Evolutionary conservation across 495 filamentous ascomycete genomes (phyloP).

Genomic region (Trichocladium antarcticum): DNA sequence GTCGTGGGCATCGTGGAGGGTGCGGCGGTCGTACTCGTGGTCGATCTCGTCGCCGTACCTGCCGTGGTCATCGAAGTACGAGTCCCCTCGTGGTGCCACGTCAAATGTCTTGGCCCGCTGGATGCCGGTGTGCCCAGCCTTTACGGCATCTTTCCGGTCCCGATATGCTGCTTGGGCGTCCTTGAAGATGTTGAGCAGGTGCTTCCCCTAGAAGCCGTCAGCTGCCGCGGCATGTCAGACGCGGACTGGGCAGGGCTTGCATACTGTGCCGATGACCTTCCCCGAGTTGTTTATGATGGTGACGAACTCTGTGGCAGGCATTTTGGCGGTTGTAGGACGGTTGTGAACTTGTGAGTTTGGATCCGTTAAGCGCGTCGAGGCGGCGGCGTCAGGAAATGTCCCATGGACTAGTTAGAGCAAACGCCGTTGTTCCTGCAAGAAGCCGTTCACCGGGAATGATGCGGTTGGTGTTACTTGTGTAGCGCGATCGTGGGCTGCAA

Average conservation of each 20-base stretch:
- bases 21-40: slow-evolving; percentile 13
- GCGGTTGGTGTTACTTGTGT: no score
- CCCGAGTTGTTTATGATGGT: slow-evolving; percentile 87
- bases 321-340: slow-evolving; percentile 19
- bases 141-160: slow-evolving; percentile 68
- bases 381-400: background rate
- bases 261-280: slow-evolving; percentile 82
- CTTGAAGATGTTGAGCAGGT: slow-evolving; percentile 74
- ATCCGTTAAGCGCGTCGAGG: background rate
- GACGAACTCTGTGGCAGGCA: slow-evolving; percentile 56
- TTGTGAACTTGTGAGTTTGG: no score
- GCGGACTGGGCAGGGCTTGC: slow-evolving; percentile 15
- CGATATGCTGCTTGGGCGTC: slow-evolving; percentile 78
- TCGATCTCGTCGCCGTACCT: slow-evolving; percentile 17
- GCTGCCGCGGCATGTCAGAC: slow-evolving; percentile 4
- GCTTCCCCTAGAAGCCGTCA: slow-evolving; percentile 56
- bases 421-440: slow-evolving; percentile 1
- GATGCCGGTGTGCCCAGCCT: slow-evolving; percentile 45
- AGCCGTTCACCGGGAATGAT: no score
- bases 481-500: no score
- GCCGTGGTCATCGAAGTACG: slow-evolving; percentile 19
- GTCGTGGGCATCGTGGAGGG: slow-evolving; percentile 12
- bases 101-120: slow-evolving; percentile 37
- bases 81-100: slow-evolving; percentile 16
- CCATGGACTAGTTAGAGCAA: background rate